These are phyloP conservation scores for Misopates orontium DNA, from an alignment of 257 asterid species.

Conservation along the genomic window DNA sequence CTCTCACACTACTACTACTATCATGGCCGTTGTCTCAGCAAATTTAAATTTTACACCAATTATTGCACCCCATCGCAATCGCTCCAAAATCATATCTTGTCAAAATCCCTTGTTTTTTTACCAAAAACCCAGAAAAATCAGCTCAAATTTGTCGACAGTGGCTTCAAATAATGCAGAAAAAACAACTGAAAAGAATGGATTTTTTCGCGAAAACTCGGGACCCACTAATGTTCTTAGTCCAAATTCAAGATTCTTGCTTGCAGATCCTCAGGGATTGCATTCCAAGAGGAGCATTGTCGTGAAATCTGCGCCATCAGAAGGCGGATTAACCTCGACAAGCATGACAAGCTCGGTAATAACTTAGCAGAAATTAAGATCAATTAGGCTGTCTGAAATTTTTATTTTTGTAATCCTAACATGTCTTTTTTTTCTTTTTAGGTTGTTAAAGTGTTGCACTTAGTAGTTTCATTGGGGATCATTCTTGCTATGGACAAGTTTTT, in stretches of 20 bases:
- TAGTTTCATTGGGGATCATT: constrained; percentile 78
- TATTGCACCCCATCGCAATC: constrained; percentile 38
- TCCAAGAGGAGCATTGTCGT: constrained; percentile 36
- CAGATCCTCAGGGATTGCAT: constrained; percentile 27
- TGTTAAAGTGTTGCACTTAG: constrained; percentile 68
- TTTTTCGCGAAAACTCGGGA: constrained; percentile 5
- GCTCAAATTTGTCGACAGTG: background rate
- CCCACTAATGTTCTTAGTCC: constrained; percentile 28
- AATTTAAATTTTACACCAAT: constrained; percentile 36
- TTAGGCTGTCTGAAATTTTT: background rate
- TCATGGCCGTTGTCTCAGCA: constrained; percentile 46
- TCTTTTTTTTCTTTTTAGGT: constrained; percentile 42
- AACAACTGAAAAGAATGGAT: constrained; percentile 6
- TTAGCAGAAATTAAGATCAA: background rate
- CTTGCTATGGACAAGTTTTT: constrained; percentile 75
- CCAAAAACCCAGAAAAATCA: constrained; percentile 28
- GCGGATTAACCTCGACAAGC: constrained; percentile 41
- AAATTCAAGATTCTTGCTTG: constrained; percentile 22
- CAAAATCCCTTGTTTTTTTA: constrained; percentile 18
- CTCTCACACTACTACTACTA: constrained; percentile 16
- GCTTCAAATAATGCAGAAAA: constrained; percentile 26
- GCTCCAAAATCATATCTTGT: constrained; percentile 21
- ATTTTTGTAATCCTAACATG: background rate
- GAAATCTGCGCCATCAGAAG: constrained; percentile 48
- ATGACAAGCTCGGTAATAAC: constrained; percentile 49